A percentile compares a stretch with the other conserved stretches of the same genome.
Evolutionary conservation across 306 rosid species (phyloP).

Genomic region (Dalbergia oliveri): DNA sequence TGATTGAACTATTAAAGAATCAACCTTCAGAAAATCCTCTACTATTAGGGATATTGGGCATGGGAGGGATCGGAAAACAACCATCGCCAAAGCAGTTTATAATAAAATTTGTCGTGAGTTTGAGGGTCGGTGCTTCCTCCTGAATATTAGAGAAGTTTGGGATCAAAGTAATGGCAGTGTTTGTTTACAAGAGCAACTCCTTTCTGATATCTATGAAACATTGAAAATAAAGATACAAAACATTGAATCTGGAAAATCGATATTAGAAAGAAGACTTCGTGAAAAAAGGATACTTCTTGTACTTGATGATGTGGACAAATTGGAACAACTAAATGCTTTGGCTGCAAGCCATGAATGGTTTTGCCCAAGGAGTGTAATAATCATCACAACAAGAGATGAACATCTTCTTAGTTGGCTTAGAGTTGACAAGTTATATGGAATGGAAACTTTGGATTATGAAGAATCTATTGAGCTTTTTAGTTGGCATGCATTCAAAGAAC

Average conservation of each 20-base stretch:
- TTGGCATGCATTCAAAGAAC: slow-evolving; percentile 47
- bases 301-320: slow-evolving; percentile 38
- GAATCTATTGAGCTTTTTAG: slow-evolving; percentile 47
- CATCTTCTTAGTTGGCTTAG: not conserved
- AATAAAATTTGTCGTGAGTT: not conserved
- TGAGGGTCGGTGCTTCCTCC: slow-evolving; percentile 15
- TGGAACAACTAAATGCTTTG: slow-evolving; percentile 32
- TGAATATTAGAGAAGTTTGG: not conserved
- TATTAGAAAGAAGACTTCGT: too few species aligned
- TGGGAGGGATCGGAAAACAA: slow-evolving; percentile 1
- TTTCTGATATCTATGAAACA: not conserved
- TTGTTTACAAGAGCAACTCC: slow-evolving; percentile 18
- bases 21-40: not conserved
- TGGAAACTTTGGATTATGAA: not conserved
- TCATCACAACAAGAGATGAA: slow-evolving; percentile 36
- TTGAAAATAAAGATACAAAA: not conserved
- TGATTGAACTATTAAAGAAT: not conserved
- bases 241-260: not conserved
- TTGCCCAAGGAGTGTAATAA: slow-evolving; percentile 38
- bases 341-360: slow-evolving; percentile 36
- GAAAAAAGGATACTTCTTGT: too few species aligned
- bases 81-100: not conserved
- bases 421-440: not conserved
- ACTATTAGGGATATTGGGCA: not conserved
- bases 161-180: not conserved